phyloP scores from a whole-genome alignment of 2,329 filamentous ascomycete genomes.

The Cercospora beticola region DNA sequence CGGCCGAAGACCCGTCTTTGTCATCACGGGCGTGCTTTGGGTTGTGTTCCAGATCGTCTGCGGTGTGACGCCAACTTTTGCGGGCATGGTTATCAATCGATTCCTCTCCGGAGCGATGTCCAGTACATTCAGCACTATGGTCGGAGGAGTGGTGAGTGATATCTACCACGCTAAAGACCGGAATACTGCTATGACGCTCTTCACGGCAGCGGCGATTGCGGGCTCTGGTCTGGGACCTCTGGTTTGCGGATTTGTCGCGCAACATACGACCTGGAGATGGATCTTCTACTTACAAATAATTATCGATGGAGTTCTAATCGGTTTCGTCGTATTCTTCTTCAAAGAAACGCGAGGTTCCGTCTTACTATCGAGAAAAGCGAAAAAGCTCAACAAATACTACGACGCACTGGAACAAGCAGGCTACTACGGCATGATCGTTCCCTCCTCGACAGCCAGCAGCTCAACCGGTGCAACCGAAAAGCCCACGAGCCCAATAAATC shows the following conservation, averaged over 20 bases:
- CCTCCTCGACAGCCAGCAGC: slow-evolving; percentile 32
- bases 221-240: slow-evolving; percentile 80
- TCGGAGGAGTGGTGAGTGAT: slow-evolving; percentile 88
- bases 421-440: slow-evolving; percentile 55
- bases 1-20: slow-evolving; percentile 79
- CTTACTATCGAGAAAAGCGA: slow-evolving; percentile 72
- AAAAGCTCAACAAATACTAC: slow-evolving; percentile 74
- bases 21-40: slow-evolving; percentile 70
- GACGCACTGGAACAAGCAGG: slow-evolving; percentile 67
- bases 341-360: slow-evolving; percentile 81
- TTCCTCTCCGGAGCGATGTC: slow-evolving; percentile 77
- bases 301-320: slow-evolving; percentile 61
- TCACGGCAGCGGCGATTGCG: slow-evolving; percentile 73
- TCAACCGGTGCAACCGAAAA: not conserved
- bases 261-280: slow-evolving; percentile 75
- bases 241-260: slow-evolving; percentile 66
- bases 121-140: slow-evolving; percentile 80
- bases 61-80: slow-evolving; percentile 66
- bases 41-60: slow-evolving; percentile 71
- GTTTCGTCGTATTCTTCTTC: slow-evolving; percentile 68
- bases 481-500: not conserved
- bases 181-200: slow-evolving; percentile 87
- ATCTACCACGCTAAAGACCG: slow-evolving; percentile 75
- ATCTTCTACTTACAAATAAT: slow-evolving; percentile 86
- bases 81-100: slow-evolving; percentile 71